Percentiles rank a stretch among this genome's conserved stretches.
Evolutionary conservation across 2,329 filamentous ascomycete species (phyloP).

Genomic region (Leptographium radiaticola): DNA sequence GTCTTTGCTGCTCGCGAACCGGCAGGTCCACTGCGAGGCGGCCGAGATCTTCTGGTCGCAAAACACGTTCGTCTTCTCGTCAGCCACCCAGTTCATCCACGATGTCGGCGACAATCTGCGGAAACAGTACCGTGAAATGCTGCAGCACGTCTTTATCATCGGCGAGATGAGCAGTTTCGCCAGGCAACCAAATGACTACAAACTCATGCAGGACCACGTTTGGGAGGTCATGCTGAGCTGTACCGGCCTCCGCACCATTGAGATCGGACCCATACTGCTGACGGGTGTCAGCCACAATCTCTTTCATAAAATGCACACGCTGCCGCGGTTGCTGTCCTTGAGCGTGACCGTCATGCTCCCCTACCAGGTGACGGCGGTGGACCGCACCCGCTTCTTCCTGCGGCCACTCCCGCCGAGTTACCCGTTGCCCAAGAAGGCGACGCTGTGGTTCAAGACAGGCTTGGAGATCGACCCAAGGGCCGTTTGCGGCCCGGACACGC

Average conservation of each 20-base stretch:
- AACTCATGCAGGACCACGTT: background rate
- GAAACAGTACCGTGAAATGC: conserved; percentile 5
- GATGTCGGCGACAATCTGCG: conserved; percentile 7
- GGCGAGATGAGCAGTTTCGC: background rate
- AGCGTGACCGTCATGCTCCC: background rate
- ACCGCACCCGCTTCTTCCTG: background rate
- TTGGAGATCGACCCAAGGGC: background rate
- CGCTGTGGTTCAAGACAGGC: conserved; percentile 6
- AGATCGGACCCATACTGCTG: conserved; percentile 1
- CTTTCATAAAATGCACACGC: background rate
- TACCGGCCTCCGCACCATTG: conserved; percentile 6
- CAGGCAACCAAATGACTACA: too few species aligned
- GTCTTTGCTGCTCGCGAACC: conserved; percentile 5
- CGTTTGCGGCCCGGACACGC: background rate
- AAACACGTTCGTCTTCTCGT: conserved; percentile 6
- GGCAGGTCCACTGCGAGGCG: conserved; percentile 10
- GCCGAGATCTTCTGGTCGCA: conserved; percentile 9
- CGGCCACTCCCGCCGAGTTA: too few species aligned
- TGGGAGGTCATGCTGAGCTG: conserved; percentile 2
- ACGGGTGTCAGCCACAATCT: too few species aligned
- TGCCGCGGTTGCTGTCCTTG: conserved; percentile 2
- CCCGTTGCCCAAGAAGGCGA: background rate
- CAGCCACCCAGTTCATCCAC: background rate
- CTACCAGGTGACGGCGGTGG: background rate
- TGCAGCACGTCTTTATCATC: conserved; percentile 9